Evolutionary conservation across 176 grass and related monocot species (phyloP).

Genomic region (Tuctoria greenei): DNA sequence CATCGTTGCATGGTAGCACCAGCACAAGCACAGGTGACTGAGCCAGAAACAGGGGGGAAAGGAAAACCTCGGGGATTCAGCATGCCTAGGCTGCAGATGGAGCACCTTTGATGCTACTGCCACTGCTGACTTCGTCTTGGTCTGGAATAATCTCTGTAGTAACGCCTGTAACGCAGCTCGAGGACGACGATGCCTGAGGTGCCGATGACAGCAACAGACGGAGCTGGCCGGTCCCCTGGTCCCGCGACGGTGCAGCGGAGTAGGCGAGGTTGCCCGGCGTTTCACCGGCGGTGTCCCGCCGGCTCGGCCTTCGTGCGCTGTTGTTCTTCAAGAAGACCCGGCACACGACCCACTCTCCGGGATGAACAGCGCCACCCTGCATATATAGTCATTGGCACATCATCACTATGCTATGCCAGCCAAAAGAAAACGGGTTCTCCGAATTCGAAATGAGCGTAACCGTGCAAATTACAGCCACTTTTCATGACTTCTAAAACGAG

Average conservation of each 20-base stretch:
- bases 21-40: conserved; percentile 8
- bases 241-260: no score
- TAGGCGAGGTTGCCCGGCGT: neutral
- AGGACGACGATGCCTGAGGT: conserved; percentile 39
- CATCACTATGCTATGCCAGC: neutral
- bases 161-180: conserved; percentile 59
- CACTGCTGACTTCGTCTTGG: conserved; percentile 56
- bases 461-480: neutral
- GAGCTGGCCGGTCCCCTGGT: neutral
- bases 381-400: neutral
- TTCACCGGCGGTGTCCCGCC: neutral
- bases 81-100: conserved; percentile 19
- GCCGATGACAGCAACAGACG: neutral
- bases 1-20: conserved; percentile 15
- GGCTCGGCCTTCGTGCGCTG: conserved; percentile 11
- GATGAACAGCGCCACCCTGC: conserved; percentile 33
- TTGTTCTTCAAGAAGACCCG: conserved; percentile 56
- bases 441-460: neutral
- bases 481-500: neutral
- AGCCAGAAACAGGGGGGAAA: neutral
- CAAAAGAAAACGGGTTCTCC: neutral
- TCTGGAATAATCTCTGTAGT: conserved; percentile 36
- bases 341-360: conserved; percentile 68
- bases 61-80: neutral
- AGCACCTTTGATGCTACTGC: neutral